Conservation (phyloP, 768 basidiomycete genomes). For the Tulasnella sp. region DNA sequence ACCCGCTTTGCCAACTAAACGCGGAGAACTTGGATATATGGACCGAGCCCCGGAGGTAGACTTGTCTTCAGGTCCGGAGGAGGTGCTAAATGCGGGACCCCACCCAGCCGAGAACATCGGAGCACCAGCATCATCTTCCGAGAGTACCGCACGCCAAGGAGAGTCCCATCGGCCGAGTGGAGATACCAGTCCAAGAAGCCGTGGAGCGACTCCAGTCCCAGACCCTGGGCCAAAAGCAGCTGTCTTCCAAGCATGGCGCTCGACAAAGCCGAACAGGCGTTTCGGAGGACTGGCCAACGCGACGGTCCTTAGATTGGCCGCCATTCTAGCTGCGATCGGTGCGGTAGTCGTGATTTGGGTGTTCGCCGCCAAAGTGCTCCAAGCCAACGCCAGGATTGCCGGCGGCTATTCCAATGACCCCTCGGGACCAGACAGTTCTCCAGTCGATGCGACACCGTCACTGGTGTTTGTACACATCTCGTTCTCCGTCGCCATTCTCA, state of each 20-base stretch:
- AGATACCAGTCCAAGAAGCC: not conserved
- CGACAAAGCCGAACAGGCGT: conserved; percentile 14
- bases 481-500: conserved; percentile 52
- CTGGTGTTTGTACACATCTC: conserved; percentile 60
- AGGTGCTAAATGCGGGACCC: not conserved
- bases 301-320: conserved; percentile 31
- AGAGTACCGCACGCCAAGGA: not conserved
- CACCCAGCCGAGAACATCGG: conserved; percentile 4
- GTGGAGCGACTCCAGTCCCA: conserved; percentile 2
- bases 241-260: conserved; percentile 10
- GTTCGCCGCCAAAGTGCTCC: conserved; percentile 39
- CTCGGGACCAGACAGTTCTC: not conserved
- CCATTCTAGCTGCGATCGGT: conserved; percentile 36
- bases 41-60: not conserved
- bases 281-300: conserved; percentile 32
- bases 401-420: conserved; percentile 12
- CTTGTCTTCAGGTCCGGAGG: not conserved
- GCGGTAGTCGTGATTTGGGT: conserved; percentile 60
- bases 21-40: conserved; percentile 17
- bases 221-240: not conserved
- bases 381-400: conserved; percentile 15
- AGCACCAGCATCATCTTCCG: not conserved
- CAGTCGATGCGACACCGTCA: conserved; percentile 35
- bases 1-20: not conserved
- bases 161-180: not conserved